Evolutionary conservation across 305 asterid genomes (phyloP).

Genomic region (Fraxinus paxiana): DNA sequence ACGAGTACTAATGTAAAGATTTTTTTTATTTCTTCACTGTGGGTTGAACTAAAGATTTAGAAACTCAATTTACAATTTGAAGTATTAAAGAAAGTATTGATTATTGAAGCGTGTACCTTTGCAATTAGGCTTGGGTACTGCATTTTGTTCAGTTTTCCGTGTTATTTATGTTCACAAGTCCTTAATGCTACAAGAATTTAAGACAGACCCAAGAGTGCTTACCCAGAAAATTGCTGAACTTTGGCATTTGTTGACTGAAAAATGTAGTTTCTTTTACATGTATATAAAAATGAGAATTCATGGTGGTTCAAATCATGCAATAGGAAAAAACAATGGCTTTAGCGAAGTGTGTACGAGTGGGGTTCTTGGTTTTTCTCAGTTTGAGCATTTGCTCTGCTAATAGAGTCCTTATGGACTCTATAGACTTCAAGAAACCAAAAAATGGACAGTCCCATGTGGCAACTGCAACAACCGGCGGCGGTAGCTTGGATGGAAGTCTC

Average conservation of each 20-base stretch:
- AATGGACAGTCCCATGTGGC: background rate
- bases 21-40: too few species aligned
- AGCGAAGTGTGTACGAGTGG: background rate
- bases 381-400: background rate
- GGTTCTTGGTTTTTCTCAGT: constrained; percentile 1
- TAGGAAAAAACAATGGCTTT: constrained; percentile 15
- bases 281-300: background rate
- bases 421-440: background rate
- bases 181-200: background rate
- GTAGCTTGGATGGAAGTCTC: background rate
- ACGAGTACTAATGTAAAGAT: too few species aligned
- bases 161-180: background rate
- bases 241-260: background rate
- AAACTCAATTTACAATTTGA: too few species aligned
- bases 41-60: too few species aligned
- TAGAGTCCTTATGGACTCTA: background rate
- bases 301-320: background rate
- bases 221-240: background rate
- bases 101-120: background rate
- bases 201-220: constrained; percentile 4
- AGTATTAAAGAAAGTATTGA: background rate
- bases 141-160: background rate
- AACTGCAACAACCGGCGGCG: background rate
- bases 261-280: background rate
- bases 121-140: background rate